phyloP scores from a whole-genome alignment of 1,284 basidiomycete genomes.

The Tetrapyrgos nigripes region DNA sequence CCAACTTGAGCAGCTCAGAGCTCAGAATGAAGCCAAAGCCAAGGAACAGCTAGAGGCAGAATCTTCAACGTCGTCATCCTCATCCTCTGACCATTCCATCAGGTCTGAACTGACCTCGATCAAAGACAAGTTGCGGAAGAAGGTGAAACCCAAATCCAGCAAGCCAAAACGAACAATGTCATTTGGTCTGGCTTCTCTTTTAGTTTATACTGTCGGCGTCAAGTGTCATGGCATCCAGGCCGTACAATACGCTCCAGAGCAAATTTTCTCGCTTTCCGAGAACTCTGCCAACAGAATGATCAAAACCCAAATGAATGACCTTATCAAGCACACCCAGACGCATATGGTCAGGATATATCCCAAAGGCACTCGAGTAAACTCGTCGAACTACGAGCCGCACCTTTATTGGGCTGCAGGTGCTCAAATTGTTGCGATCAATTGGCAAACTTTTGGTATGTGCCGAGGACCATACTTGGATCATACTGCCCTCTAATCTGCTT shows the following conservation, averaged over 20 bases:
- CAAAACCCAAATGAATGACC: constrained; percentile 64
- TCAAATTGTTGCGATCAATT: constrained; percentile 97
- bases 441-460: constrained; percentile 90
- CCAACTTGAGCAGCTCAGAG: constrained; percentile 46
- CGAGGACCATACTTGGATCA: too few relatives aligned
- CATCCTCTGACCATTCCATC: constrained; percentile 48
- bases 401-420: constrained; percentile 91
- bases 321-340: constrained; percentile 88
- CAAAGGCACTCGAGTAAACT: constrained; percentile 81
- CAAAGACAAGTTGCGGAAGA: constrained; percentile 24
- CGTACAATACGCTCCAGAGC: constrained; percentile 85
- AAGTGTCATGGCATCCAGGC: constrained; percentile 94
- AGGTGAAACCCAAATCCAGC: constrained; percentile 6
- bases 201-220: constrained; percentile 96
- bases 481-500: too few relatives aligned
- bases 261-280: constrained; percentile 96
- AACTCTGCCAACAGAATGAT: constrained; percentile 75
- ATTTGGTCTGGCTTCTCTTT: constrained; percentile 71
- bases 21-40: constrained; percentile 30
- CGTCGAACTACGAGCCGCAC: constrained; percentile 91
- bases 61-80: constrained; percentile 44
- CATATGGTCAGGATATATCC: constrained; percentile 94
- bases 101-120: constrained; percentile 26
- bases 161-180: constrained; percentile 73
- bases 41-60: constrained; percentile 46